Base-by-base conservation (phyloP, 2,329 filamentous ascomycete species). In the Hypocrella siamensis region DNA sequence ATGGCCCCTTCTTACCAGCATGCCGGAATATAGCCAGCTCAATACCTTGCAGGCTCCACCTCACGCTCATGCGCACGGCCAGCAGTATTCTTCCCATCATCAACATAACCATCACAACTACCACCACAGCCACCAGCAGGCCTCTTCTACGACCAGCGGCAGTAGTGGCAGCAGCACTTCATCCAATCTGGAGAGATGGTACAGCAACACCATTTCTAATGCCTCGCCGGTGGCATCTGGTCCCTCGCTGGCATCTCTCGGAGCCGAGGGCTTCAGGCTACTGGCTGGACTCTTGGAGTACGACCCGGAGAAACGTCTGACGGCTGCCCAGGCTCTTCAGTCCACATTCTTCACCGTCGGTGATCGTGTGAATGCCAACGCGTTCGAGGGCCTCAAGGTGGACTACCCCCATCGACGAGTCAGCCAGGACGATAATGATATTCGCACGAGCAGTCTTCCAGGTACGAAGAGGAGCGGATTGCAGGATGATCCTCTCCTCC, bases 371-470 rank as follows among this genome's bases (percentile, higher is more conserved):
- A 79, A 70, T 26, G 67, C 74, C 25, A 90, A 93, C 49, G 94
- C 85, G 48, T 98, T 98, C 43, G 84, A 93, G 46, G 85, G 86
- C 0, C 67, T 85, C 32, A 83, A 84, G 54, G 75, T 75, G 39
- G 83, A 90, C 46, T 98, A 98, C 52, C 90, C 90, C 0, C 76
- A 85, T 47, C 70, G 90, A 6, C 72, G 88, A 30, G 86, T 98
- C 26, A 93, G 80, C 44, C 79, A 92, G 45, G 90, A 98, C 47
- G 85, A 94, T 50, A 93, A 93, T 45, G 90, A 96, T 53, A 94
- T 96, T 35, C 67, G 83, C n/a, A 86, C 82, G 1, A 77, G 78
- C 27, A 93, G 84, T 52, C 55, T 94, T 22, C 84, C 88, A 1
- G 90, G 88, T 0, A 93, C 86, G 0, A 96, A 96, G 60, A 65